Base-by-base conservation (phyloP, 768 basidiomycete genomes). In the Xerocomellus intermedius region DNA sequence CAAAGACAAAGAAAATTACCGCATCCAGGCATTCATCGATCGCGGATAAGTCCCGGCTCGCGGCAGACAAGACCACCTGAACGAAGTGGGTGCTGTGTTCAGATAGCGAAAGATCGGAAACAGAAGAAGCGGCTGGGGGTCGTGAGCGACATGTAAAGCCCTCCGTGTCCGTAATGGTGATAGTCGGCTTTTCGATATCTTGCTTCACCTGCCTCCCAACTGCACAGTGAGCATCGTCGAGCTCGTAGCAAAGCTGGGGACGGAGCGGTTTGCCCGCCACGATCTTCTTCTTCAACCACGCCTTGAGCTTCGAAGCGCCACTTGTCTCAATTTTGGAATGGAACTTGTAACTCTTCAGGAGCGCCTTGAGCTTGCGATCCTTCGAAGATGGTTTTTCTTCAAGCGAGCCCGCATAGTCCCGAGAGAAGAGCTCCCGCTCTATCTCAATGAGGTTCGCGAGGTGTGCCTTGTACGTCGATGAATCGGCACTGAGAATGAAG, bases 261-360 rank as follows among this genome's bases (percentile, higher is more conserved):
- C 65, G 75, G 14, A 65, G 50, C 2, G 71, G 60, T n/a, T 74
- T 75, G 22, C 76, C 74, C 3, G 72, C 65, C 8, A 71, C 60
- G 28, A 86, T 74, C 57, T 85, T 85, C 58, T 80, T 82, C 70
- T 78, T 83, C 63, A 84, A 69, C 87, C 87, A 88, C 5, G 80
- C 76, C 59, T 82, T 85, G 42, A 88, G 65, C 58, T 76, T 81
- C 43, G 79, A 76, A 5, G 80, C 71, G 14, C 78, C 76, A 16
- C 73, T 64, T 19, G 65, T 66, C 48, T 71, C 70, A 14, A 49
- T 45, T 58, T 73, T 71, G 32, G 64, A 42, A 42, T 69, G 53
- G 36, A 75, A 71, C 45, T 74, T 77, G 63, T 76, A 73, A 42
- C 72, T 75, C 61, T 77, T 80, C 54, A 77, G 56, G 32, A 78